These are phyloP conservation scores for Fusarium udum DNA, from an alignment of 2,329 filamentous ascomycete genomes.

Conservation along the genomic window DNA sequence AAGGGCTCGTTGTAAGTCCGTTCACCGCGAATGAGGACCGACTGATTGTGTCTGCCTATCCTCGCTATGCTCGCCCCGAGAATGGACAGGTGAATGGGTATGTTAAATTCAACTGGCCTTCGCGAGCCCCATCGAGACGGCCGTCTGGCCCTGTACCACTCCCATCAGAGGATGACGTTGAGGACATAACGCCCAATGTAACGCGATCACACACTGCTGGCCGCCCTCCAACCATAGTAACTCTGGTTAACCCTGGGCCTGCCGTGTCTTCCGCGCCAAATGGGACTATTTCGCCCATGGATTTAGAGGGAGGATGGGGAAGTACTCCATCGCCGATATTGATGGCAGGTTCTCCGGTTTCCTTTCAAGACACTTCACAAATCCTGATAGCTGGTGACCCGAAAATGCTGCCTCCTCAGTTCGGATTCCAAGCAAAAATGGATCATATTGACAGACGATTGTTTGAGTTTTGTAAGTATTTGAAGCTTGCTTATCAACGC, in stretches of 20 bases:
- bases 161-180: conserved; percentile 18
- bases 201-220: not conserved
- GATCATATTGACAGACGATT: conserved; percentile 47
- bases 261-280: not conserved
- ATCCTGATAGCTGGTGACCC: conserved; percentile 31
- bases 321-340: conserved; percentile 12
- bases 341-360: conserved; percentile 7
- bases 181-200: conserved; percentile 27
- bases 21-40: conserved; percentile 47
- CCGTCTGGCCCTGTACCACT: conserved; percentile 13
- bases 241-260: conserved; percentile 13
- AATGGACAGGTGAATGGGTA: conserved; percentile 52
- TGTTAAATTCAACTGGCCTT: conserved; percentile 52
- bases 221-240: conserved; percentile 15
- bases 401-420: conserved; percentile 42
- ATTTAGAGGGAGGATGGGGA: conserved; percentile 12
- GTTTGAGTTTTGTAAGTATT: conserved; percentile 49
- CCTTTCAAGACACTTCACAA: conserved; percentile 14
- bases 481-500: not conserved
- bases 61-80: conserved; percentile 44
- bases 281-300: conserved; percentile 11
- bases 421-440: conserved; percentile 48
- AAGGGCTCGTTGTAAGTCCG: conserved; percentile 42
- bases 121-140: conserved; percentile 27
- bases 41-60: conserved; percentile 36